A percentile compares a stretch with the other conserved stretches of the same genome.
Evolutionary conservation across 163 green algal species (phyloP).

Genomic region (Prototheca wickerhamii): DNA sequence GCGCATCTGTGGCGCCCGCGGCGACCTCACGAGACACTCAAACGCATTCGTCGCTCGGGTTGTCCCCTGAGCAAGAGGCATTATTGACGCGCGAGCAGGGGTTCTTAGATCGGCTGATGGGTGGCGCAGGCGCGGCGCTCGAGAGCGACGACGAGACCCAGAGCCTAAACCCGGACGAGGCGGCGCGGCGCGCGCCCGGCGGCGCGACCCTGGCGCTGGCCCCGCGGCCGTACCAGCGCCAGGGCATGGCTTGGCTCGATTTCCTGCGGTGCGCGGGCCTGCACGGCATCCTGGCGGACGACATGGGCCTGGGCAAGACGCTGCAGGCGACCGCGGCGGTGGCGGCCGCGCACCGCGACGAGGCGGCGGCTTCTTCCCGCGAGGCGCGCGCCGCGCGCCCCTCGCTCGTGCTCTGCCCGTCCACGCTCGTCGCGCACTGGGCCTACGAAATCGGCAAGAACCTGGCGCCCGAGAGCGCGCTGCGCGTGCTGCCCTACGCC

Average conservation of each 20-base stretch:
- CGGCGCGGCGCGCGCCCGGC: not conserved
- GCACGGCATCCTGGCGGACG: slow-evolving; percentile 85
- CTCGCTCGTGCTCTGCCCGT: slow-evolving; percentile 86
- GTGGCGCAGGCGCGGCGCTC: not conserved
- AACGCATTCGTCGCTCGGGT: too few relatives aligned
- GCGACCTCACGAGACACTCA: too few relatives aligned
- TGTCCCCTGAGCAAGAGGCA: too few relatives aligned
- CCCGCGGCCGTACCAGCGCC: slow-evolving; percentile 85
- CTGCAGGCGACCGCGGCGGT: slow-evolving; percentile 57
- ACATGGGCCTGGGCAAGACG: slow-evolving; percentile 91
- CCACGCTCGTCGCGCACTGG: slow-evolving; percentile 94
- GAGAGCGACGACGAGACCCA: too few relatives aligned
- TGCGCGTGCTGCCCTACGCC: slow-evolving; percentile 59
- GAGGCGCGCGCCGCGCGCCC: slow-evolving; percentile 22
- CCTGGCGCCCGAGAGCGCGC: slow-evolving; percentile 28
- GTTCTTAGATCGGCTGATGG: too few relatives aligned
- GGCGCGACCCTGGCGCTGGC: slow-evolving; percentile 5
- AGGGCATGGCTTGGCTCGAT: slow-evolving; percentile 94
- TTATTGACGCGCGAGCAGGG: too few relatives aligned
- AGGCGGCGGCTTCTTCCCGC: slow-evolving; percentile 1
- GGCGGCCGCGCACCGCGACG: slow-evolving; percentile 12
- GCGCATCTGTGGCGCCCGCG: too few relatives aligned
- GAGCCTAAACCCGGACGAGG: too few relatives aligned
- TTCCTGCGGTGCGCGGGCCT: slow-evolving; percentile 86
- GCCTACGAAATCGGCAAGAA: slow-evolving; percentile 73